Base-by-base conservation (phyloP, 2,329 filamentous ascomycete species). In the Venturia oleaginea region DNA sequence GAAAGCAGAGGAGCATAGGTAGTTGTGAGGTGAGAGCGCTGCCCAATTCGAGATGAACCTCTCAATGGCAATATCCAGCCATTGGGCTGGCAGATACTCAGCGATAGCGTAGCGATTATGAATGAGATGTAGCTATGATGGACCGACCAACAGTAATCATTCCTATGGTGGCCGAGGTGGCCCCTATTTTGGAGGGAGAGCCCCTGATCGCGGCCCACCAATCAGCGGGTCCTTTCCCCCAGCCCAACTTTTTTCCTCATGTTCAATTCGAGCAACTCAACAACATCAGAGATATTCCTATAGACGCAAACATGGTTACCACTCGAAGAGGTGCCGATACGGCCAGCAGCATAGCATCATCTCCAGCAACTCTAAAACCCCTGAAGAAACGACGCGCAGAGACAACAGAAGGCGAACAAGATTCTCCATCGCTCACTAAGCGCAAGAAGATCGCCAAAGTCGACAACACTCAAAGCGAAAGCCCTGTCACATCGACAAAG, bases 391-490 rank as follows among this genome's bases (percentile, higher is more conserved):
- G 51, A 57, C 2, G 15, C 10, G 51, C 51, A 0, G 51, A 57
- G 51, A 7, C 30, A 30, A n/a, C 22, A 34, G 51, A 57, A 2
- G 51, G 30, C 51, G 51, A 57, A 22, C 51, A 57, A 34, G 27
- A 57, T 32, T 57, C 51, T 34, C 51, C 51, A 57, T 57, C 51
- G 37, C 59, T 60, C 59, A 60, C 24, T n/a, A 60, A 43, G 59
- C 51, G 51, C 51, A 34, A 57, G 34, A 60, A 40, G 59, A 40
- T 27, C 11, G 22, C 11, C 15, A 19, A 60, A 43, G 24, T 27
- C 10, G 34, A 22, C 15, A 10, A 60, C 32, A 43, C n/a, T 27
- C 3, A 22, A 42, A 60, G 38, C 34, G 6, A 24, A 60, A 60
- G 37, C n/a, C 34, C 34, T 6, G 22, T 30, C 40, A 24, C 15